phyloP scores from a whole-genome alignment of 2,329 filamentous ascomycete genomes.

The Fusarium ambrosium region DNA sequence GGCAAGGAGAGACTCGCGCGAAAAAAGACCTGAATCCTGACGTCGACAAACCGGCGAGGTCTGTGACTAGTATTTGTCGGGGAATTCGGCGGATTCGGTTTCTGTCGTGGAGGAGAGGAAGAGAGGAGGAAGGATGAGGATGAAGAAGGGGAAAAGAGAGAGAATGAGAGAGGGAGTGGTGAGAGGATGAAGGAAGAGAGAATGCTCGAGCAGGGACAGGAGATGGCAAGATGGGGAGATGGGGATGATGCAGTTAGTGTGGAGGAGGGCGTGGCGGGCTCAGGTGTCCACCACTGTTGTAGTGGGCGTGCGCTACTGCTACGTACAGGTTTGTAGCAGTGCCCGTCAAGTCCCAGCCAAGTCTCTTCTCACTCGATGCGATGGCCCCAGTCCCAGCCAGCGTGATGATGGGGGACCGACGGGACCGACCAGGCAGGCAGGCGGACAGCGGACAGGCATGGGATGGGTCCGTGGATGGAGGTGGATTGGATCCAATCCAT shows the following conservation, averaged over 20 bases:
- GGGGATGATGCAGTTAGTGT: slow-evolving; percentile 45
- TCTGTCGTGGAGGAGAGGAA: slow-evolving; percentile 48
- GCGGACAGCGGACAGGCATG: not conserved
- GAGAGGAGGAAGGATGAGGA: slow-evolving; percentile 40
- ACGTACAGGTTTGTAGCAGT: slow-evolving; percentile 25
- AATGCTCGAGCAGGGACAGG: slow-evolving; percentile 32
- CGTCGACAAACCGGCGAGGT: slow-evolving; percentile 49
- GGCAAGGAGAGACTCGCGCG: slow-evolving; percentile 48
- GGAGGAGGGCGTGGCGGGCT: slow-evolving; percentile 46
- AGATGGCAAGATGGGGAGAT: slow-evolving; percentile 44
- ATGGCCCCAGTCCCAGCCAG: not conserved
- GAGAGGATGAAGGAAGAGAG: slow-evolving; percentile 45
- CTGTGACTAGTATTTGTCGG: slow-evolving; percentile 53
- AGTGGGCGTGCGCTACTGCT: slow-evolving; percentile 19
- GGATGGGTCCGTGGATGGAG: slow-evolving; percentile 15
- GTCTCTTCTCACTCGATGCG: slow-evolving; percentile 9
- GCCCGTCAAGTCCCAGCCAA: slow-evolving; percentile 34
- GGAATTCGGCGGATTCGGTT: slow-evolving; percentile 54
- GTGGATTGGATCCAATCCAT: slow-evolving; percentile 14
- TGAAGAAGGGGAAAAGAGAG: slow-evolving; percentile 35
- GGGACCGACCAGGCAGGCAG: not conserved
- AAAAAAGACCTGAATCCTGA: slow-evolving; percentile 50
- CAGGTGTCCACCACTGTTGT: slow-evolving; percentile 37
- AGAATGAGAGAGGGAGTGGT: slow-evolving; percentile 41
- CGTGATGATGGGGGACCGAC: slow-evolving; percentile 1